Evolutionary conservation across 2,329 filamentous ascomycete genomes (phyloP).

Genomic region (Sporothrix globosa): DNA sequence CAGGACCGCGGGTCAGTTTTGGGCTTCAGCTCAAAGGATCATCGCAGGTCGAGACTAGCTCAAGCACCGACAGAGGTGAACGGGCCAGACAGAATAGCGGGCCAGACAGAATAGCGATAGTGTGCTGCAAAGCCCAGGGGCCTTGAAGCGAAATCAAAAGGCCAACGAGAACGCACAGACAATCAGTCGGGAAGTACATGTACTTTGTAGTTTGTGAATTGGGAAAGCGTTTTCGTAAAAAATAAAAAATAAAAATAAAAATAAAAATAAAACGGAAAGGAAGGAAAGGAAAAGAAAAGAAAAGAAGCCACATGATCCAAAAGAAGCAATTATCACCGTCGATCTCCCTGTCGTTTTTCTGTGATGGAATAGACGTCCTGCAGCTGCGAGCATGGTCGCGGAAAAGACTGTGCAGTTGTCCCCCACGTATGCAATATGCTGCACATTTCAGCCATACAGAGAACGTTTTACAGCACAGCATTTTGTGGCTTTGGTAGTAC

Average conservation of each 20-base stretch:
- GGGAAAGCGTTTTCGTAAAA: no score
- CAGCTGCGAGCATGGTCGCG: not conserved
- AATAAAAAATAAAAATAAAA: no score
- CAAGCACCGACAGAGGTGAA: not conserved
- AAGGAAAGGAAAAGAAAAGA: no score
- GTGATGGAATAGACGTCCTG: not conserved
- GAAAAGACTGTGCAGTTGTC: no score
- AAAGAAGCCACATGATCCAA: not conserved
- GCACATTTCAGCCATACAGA: no score
- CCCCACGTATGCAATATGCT: not conserved
- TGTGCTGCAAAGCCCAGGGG: not conserved
- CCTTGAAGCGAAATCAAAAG: not conserved
- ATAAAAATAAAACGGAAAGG: no score
- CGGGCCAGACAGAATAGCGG: not conserved
- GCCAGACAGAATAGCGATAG: slow-evolving; percentile 7
- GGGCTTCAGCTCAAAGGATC: slow-evolving; percentile 2
- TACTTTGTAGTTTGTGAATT: no score
- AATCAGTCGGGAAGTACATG: no score
- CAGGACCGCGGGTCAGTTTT: not conserved
- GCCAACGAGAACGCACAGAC: not conserved
- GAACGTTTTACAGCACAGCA: no score
- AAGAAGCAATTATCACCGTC: not conserved
- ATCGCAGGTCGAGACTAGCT: not conserved
- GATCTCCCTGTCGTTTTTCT: not conserved
- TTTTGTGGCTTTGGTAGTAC: no score